Percentiles rank a stretch among this genome's conserved stretches.
Conservation (phyloP, 345 rosid species). For the Draba incana region DNA sequence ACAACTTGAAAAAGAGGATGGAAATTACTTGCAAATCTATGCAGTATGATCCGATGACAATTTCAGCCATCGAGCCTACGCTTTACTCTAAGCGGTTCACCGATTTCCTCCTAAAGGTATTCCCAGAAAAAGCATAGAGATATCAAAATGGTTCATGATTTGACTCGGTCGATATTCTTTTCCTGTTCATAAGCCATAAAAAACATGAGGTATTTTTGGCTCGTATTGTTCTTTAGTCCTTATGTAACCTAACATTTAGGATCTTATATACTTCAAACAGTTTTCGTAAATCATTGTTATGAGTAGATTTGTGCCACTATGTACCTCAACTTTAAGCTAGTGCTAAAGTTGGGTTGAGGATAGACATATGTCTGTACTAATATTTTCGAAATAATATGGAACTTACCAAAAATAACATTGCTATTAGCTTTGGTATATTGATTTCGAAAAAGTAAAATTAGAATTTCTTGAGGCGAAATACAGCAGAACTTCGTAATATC, state of each 20-base stretch:
- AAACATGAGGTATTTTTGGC: constrained; percentile 26
- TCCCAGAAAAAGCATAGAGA: constrained; percentile 52
- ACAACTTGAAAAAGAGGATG: constrained; percentile 71
- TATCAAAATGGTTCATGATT: constrained; percentile 24
- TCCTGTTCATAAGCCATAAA: constrained; percentile 32
- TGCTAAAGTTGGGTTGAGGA: constrained; percentile 4
- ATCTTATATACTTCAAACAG: constrained; percentile 28
- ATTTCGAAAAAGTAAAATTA: no score
- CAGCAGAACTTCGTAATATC: no score
- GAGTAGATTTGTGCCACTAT: constrained; percentile 23
- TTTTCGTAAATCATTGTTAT: constrained; percentile 23
- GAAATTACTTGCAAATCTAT: constrained; percentile 76
- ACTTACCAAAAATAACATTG: neutral
- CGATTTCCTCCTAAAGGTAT: constrained; percentile 70
- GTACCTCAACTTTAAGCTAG: neutral
- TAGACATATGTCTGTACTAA: neutral
- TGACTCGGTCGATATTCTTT: constrained; percentile 29
- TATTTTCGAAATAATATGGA: neutral
- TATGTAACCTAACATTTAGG: constrained; percentile 38
- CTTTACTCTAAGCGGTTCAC: constrained; percentile 74
- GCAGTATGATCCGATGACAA: constrained; percentile 58
- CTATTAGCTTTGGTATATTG: no score
- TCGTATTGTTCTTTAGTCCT: constrained; percentile 17
- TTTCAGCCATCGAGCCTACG: constrained; percentile 76
- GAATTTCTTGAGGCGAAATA: no score